Evolutionary conservation across 164 flowering plant genomes (phyloP), one percentile per base, ranked within the genome.

Genomic region (Macadamia integrifolia): DNA sequence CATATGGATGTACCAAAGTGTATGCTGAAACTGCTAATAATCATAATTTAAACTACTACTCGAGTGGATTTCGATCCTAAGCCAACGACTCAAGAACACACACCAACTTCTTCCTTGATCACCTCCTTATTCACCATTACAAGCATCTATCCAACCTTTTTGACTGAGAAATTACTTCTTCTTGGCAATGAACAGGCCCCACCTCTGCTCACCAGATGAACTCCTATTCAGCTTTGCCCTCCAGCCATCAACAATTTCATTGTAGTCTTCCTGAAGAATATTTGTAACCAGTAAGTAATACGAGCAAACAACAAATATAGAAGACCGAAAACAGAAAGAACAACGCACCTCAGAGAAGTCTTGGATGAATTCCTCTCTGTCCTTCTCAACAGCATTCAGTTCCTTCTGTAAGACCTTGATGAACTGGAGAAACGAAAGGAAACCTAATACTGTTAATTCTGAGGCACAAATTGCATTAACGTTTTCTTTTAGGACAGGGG

Each of bases 171-270:
- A 8, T 46, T 9, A 8, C 9, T 84, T 83, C 71, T 89, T 93
- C 81, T 79, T 80, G 79, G 92, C 96, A 66, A 91, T 78, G 83
- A 93, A 93, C 70, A 93, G 79, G 10, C 98, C 98, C 98, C 98
- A 93, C 48, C 86, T 73, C 85, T 93, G 98, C 80, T 93, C 97
- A 2, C 98, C 98, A 6, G 87, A 79, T 9, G 87, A 62, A 73
- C 84, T 87, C 79, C 99, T 81, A 31, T 65, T 66, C 74, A 90
- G 80, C 87, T 94, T 94, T 13, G 92, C 82, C 72, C 86, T 90
- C 99, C 99, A 94, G 29, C 99, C 97, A 52, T 73, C 86, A 48
- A 92, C 92, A 17, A 94, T 92, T 0, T 86, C 99, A 69, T 86
- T 66, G 60, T 94, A 94, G 75, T 94, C 99, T 46, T 81, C 90